Evolutionary conservation across 2,329 filamentous ascomycete species (phyloP), one percentile per base, ranked within the genome.

Genomic region (Drechslerella dactyloides): DNA sequence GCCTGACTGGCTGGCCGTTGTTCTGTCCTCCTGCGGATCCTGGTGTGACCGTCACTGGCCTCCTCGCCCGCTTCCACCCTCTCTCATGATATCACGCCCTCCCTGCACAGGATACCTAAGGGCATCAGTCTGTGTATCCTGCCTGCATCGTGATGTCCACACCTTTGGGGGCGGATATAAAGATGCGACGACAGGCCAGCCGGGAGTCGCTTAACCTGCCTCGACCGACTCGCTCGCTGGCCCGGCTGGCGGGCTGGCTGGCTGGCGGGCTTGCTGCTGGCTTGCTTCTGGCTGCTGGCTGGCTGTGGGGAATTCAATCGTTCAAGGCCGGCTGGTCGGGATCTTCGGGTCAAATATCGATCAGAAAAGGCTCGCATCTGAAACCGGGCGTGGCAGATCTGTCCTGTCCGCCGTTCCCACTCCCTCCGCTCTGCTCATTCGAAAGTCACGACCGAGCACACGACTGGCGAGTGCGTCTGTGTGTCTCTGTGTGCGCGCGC

Each of bases 261-360:
- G 37, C 11, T 13, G 37, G 37, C 37, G 4, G 37, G 37, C 37
- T 33, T 2, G 37, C 11, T 13, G 37, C 5, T 13, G 4, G 37
- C 5, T 13, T 33, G 27, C 27, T 33, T 3, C 27, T 33, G 4
- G 27, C 27, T 33, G 44, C 15, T 48, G 44, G 44, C 44, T 19
- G 40, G 8, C 44, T 48, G 44, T 48, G 44, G 44, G 44, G 44
- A 48, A 48, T 23, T 5, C 19, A 23, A n/a, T n/a, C n/a, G n/a
- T n/a, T n/a, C n/a, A 19, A 33, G 3, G 4, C 27, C 3, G 11
- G 8, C 44, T 21, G 44, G 44, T 23, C 50, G 50, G 50, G 50
- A 53, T 53, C 24, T 53, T 53, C 50, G 50, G 50, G 50, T 53
- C 50, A 53, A 53, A 48, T 48, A 48, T 48, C 44, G 23, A 53